Evolutionary conservation across 768 basidiomycete species (phyloP), one percentile per base, ranked within the genome.

Genomic region (Xerocomellus dryophilus): DNA sequence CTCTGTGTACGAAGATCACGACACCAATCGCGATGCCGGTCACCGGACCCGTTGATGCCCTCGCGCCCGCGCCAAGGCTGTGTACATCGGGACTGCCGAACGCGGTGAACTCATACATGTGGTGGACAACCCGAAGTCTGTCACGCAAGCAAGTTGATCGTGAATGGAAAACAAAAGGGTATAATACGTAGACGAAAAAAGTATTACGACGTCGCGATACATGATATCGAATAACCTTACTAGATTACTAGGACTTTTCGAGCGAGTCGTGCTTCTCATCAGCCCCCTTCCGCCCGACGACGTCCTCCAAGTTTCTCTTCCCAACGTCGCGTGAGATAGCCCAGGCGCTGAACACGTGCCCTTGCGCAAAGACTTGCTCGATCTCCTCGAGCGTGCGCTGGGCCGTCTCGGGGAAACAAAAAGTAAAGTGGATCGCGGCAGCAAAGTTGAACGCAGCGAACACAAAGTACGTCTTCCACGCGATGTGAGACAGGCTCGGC

Each of bases 391-490:
- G 79, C 3, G 85, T 81, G 0, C 86, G 78, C 5, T 83, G 82
- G 14, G 83, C 82, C 3, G 87, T 88, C 70, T 90, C 89, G 12
- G 88, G 89, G 78, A 81, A 90, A 78, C 85, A 85, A 78, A 90
- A 89, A 63, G 85, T 74, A 54, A 90, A 74, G 61, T 89, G 87
- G 48, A 88, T 71, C 66, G 78, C 84, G 2, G 82, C 84, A 1
- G 83, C 81, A 54, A 86, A 82, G 75, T 88, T 87, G 80, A 88
- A 88, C 10, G 85, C 71, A 9, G 84, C 86, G 64, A 90, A 88
- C 67, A 89, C 82, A 70, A 88, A 88, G 71, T 88, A 90, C 2
- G 80, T 89, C 71, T 81, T 85, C 78, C 82, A 86, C 15, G 84
- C 86, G 55, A 90, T 88, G 59, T 59, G 75, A 27, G 79, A 68